phyloP scores from a whole-genome alignment of 495 filamentous ascomycete genomes.

The Penicillium atrosanguineum region DNA sequence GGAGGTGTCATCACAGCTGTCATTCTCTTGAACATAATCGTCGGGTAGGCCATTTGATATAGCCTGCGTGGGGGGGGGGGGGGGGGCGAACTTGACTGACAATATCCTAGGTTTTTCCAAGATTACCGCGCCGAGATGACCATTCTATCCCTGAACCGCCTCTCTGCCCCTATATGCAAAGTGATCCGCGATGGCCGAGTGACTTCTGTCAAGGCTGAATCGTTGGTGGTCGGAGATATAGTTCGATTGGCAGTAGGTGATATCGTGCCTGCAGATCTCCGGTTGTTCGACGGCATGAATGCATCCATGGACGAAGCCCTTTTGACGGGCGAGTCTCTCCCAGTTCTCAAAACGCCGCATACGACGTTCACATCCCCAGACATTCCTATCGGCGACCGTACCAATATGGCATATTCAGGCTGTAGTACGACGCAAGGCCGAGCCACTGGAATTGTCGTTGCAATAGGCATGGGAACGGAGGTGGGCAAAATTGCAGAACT shows the following conservation, averaged over 20 bases:
- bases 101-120: constrained; percentile 58
- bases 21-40: constrained; percentile 74
- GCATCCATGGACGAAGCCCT: constrained; percentile 63
- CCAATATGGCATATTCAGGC: constrained; percentile 68
- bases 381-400: constrained; percentile 63
- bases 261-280: constrained; percentile 70
- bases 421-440: constrained; percentile 69
- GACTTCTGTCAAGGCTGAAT: constrained; percentile 62
- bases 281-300: constrained; percentile 74
- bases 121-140: constrained; percentile 85
- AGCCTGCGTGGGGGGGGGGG: neutral
- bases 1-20: constrained; percentile 79
- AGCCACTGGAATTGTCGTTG: constrained; percentile 61
- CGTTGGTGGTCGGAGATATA: constrained; percentile 80
- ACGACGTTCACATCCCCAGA: constrained; percentile 58
- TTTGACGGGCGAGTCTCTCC: constrained; percentile 57
- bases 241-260: constrained; percentile 68
- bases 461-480: constrained; percentile 78
- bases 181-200: constrained; percentile 71
- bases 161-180: constrained; percentile 76
- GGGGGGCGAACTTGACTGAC: constrained; percentile 2
- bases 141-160: constrained; percentile 73
- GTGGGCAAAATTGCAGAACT: constrained; percentile 77
- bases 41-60: constrained; percentile 46
- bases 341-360: constrained; percentile 62